Base-by-base conservation (phyloP, 2,329 filamentous ascomycete species). In the Colletotrichum melonis region DNA sequence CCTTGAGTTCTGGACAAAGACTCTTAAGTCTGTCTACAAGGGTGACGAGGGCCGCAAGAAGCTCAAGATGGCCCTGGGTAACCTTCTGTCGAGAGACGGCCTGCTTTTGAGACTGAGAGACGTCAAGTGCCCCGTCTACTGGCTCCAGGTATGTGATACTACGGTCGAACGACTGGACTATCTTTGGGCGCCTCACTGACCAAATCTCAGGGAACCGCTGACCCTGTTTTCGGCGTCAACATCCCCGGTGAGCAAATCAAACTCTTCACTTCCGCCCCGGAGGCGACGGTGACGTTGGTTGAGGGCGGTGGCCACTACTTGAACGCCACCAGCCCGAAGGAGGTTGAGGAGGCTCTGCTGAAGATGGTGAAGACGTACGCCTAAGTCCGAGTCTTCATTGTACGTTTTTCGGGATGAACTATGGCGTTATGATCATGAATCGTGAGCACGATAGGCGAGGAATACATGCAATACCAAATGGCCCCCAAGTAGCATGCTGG, bases 41-140 rank as follows among this genome's bases (percentile, higher is more conserved):
- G 87, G 87, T 12, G 86, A 89, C 69, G 83, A 87, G 72, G 87
- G 87, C 3, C 81, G 86, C n/a, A 83, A 78, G 74, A 87, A 87
- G 80, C 78, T 87, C 42, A 80, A 84, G 63, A 85, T 87, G 80
- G 85, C 87, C 0, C 79, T 85, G 6, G 79, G 82, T 9, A 84
- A 82, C 75, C 79, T 89, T 7, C 63, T 86, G 14, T 84, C 86
- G 70, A 79, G 88, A 46, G 87, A 89, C 66, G 84, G 87, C 1
- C 80, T 89, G 5, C 76, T 87, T 8, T 73, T 82, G n/a, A 81
- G 88, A 12, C 69, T 89, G 49, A 74, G 81, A 24, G 84, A 89
- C 73, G 77, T 89, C 71, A 84, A 80, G 71, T 89, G 87, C 69
- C 87, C 87, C 2, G 85, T 89, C 9, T 82, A 86, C 68, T 89